These are phyloP conservation scores for Trypanosoma boissoni DNA, from an alignment of 208 protist genomes.

Conservation along the genomic window DNA sequence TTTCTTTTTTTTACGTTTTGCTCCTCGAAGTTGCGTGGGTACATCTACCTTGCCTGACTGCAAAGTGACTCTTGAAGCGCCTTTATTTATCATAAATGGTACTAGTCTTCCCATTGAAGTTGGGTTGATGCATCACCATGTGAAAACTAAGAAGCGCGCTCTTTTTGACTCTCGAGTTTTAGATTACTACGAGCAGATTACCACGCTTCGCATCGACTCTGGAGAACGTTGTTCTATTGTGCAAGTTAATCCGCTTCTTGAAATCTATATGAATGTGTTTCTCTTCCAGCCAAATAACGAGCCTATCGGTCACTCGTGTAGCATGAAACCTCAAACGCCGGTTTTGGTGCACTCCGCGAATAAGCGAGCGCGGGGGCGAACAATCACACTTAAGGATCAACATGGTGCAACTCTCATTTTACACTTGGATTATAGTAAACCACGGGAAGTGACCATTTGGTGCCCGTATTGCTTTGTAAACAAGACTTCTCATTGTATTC, in stretches of 20 bases:
- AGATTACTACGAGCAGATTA: conserved; percentile 35
- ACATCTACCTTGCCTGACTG: conserved; percentile 30
- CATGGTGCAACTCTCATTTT: conserved; percentile 34
- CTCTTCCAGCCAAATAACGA: conserved; percentile 56
- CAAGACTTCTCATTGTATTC: conserved; percentile 37
- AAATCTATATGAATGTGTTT: conserved; percentile 52
- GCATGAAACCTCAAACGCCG: conserved; percentile 3
- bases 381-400: conserved; percentile 27
- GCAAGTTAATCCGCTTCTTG: conserved; percentile 60
- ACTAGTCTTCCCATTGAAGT: conserved; percentile 53
- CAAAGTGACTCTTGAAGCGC: conserved; percentile 38
- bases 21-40: conserved; percentile 1
- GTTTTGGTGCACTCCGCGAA: conserved; percentile 24
- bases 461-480: conserved; percentile 71
- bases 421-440: conserved; percentile 39
- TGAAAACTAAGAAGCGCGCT: conserved; percentile 17
- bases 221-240: conserved; percentile 36
- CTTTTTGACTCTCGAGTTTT: conserved; percentile 34
- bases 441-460: conserved; percentile 38
- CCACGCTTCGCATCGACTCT: conserved; percentile 29
- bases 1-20: conserved; percentile 49
- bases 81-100: conserved; percentile 53
- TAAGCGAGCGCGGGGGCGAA: conserved; percentile 9
- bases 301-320: conserved; percentile 14
- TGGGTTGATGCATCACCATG: conserved; percentile 32